A percentile compares a stretch with the other conserved stretches of the same genome.
phyloP scores from a whole-genome alignment of 805 yeast species.

The Schwanniomyces polymorphus region DNA sequence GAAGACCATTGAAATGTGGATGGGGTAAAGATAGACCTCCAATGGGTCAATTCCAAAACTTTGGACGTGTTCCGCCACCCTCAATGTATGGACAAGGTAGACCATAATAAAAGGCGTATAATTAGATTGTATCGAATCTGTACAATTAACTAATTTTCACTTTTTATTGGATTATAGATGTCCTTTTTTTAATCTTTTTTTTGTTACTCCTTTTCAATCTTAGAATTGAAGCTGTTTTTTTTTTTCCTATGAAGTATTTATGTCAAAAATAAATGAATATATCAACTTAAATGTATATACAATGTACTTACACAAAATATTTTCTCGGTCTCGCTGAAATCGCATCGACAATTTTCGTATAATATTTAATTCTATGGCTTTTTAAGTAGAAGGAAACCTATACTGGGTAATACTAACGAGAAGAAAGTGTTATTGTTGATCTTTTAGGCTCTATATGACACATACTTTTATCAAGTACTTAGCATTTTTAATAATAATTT shows the following conservation, averaged over 20 bases:
- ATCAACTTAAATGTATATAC: not conserved
- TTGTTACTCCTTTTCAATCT: not conserved
- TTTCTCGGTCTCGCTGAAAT: not conserved
- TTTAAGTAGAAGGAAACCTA: not conserved
- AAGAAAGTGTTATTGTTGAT: not conserved
- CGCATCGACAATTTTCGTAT: not conserved
- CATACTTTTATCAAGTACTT: not conserved
- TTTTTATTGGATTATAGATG: not conserved
- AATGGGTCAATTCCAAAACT: constrained; percentile 23
- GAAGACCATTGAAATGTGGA: constrained; percentile 77
- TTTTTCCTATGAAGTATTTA: not conserved
- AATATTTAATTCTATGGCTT: not conserved
- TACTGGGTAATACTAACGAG: not conserved
- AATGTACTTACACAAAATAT: not conserved
- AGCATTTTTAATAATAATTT: not conserved
- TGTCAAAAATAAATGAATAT: not conserved
- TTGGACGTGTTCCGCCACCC: constrained; percentile 22
- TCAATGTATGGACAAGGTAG: constrained; percentile 28
- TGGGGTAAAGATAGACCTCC: constrained; percentile 74
- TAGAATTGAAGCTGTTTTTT: not conserved
- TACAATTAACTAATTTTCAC: not conserved
- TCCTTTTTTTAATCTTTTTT: not conserved
- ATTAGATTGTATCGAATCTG: not conserved
- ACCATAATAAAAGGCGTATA: constrained; percentile 6
- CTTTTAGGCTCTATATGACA: not conserved